phyloP scores from a whole-genome alignment of 108 stramenopile species.

The Cyclostephanos tholiformis region DNA sequence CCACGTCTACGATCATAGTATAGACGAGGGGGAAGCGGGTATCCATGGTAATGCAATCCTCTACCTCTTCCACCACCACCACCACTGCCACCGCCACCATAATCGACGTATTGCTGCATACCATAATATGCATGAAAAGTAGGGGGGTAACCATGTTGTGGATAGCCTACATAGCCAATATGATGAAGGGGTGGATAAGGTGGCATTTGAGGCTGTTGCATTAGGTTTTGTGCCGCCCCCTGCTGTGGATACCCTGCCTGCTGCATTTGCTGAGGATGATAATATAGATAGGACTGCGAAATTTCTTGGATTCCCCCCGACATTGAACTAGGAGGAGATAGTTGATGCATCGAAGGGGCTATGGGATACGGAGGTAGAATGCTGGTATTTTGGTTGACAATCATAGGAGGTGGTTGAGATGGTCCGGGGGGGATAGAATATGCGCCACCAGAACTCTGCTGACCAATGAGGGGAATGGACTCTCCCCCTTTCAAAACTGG shows the following conservation, averaged over 20 bases:
- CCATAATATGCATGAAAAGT: conserved; percentile 6
- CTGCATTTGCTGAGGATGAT: conserved; percentile 47
- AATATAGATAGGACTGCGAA: conserved; percentile 35
- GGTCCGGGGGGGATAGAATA: neutral
- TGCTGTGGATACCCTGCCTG: conserved; percentile 26
- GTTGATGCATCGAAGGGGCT: conserved; percentile 14
- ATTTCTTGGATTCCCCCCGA: neutral
- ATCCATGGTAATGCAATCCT: conserved; percentile 11
- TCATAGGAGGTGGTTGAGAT: neutral
- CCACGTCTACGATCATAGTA: neutral
- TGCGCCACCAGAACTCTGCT: neutral
- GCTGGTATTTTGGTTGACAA: neutral
- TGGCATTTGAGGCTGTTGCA: conserved; percentile 23
- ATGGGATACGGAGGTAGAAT: conserved; percentile 3
- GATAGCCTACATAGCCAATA: conserved; percentile 30
- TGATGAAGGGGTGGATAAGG: conserved; percentile 13
- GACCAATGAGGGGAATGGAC: conserved; percentile 4
- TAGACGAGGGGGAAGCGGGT: conserved; percentile 7
- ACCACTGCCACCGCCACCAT: neutral
- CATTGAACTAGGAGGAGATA: conserved; percentile 5
- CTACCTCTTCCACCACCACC: neutral
- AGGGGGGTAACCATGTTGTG: conserved; percentile 19
- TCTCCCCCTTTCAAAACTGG: neutral
- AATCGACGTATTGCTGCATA: conserved; percentile 17
- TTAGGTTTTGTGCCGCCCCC: neutral